Evolutionary conservation across 1,284 basidiomycete species (phyloP).

Genomic region (Puccinia novopanici): DNA sequence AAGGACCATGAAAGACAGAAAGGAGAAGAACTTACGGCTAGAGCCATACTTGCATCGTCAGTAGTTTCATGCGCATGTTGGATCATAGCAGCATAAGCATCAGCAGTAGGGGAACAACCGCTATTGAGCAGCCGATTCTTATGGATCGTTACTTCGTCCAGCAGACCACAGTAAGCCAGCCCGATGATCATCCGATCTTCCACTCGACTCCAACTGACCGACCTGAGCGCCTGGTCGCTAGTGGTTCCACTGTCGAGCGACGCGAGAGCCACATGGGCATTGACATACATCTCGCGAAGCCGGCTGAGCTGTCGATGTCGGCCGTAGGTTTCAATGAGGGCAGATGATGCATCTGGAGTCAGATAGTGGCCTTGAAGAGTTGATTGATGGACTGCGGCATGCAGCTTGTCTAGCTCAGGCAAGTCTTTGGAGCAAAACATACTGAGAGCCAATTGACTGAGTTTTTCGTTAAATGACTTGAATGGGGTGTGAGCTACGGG

Average conservation of each 20-base stretch:
- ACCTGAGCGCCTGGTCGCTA: constrained; percentile 20
- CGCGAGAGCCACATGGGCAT: constrained; percentile 39
- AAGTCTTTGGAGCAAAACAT: constrained; percentile 41
- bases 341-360: constrained; percentile 45
- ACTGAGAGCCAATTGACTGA: constrained; percentile 46
- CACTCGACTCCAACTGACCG: constrained; percentile 68
- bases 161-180: constrained; percentile 74
- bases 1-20: neutral
- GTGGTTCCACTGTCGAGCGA: constrained; percentile 22
- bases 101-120: constrained; percentile 76
- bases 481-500: constrained; percentile 37
- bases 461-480: constrained; percentile 46
- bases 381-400: constrained; percentile 32
- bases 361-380: constrained; percentile 29
- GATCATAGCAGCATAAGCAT: constrained; percentile 88
- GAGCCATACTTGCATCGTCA: constrained; percentile 83
- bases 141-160: constrained; percentile 77
- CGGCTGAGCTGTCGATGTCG: constrained; percentile 38
- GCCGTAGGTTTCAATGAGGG: constrained; percentile 45
- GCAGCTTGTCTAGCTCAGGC: constrained; percentile 28
- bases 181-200: constrained; percentile 88
- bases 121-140: constrained; percentile 75
- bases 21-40: constrained; percentile 59
- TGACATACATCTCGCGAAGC: constrained; percentile 48
- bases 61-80: constrained; percentile 85